phyloP scores from a whole-genome alignment of 2,329 filamentous ascomycete genomes.

The Xylaria sp. region DNA sequence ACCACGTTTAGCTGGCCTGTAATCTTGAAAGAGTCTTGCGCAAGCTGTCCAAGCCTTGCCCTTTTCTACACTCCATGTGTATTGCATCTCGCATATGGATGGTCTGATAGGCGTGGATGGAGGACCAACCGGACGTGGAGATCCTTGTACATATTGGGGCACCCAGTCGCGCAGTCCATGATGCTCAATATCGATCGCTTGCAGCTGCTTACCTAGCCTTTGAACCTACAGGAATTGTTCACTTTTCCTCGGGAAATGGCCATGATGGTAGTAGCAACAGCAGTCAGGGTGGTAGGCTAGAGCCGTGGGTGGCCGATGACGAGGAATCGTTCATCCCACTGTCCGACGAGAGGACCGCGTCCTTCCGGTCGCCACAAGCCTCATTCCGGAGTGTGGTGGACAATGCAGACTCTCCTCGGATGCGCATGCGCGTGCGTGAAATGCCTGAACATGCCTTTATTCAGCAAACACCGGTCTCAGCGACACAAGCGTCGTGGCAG shows the following conservation, averaged over 20 bases:
- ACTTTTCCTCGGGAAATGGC: slow-evolving; percentile 1
- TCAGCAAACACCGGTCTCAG: slow-evolving; percentile 20
- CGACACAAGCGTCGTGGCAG: slow-evolving; percentile 54
- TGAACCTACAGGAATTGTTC: slow-evolving; percentile 25
- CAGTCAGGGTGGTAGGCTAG: slow-evolving; percentile 3
- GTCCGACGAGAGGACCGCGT: slow-evolving; percentile 31
- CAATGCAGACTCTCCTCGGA: slow-evolving; percentile 54
- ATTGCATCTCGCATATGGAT: slow-evolving; percentile 1
- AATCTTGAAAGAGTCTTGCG: neutral
- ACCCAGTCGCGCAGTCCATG: slow-evolving; percentile 60
- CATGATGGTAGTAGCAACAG: neutral
- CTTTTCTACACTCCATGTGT: slow-evolving; percentile 5
- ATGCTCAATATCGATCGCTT: slow-evolving; percentile 61
- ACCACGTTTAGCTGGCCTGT: neutral
- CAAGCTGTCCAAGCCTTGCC: neutral
- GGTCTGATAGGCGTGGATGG: slow-evolving; percentile 45
- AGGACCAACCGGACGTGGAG: slow-evolving; percentile 55
- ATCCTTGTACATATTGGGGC: slow-evolving; percentile 67
- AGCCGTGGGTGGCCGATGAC: slow-evolving; percentile 21
- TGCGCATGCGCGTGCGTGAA: slow-evolving; percentile 21
- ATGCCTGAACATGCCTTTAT: slow-evolving; percentile 12
- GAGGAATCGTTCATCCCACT: slow-evolving; percentile 16
- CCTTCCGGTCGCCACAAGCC: slow-evolving; percentile 50
- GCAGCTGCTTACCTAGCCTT: slow-evolving; percentile 65
- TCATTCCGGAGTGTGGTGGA: slow-evolving; percentile 60